phyloP scores from a whole-genome alignment of 1,139 yeast species.

The Saccharomyces hybrid region DNA sequence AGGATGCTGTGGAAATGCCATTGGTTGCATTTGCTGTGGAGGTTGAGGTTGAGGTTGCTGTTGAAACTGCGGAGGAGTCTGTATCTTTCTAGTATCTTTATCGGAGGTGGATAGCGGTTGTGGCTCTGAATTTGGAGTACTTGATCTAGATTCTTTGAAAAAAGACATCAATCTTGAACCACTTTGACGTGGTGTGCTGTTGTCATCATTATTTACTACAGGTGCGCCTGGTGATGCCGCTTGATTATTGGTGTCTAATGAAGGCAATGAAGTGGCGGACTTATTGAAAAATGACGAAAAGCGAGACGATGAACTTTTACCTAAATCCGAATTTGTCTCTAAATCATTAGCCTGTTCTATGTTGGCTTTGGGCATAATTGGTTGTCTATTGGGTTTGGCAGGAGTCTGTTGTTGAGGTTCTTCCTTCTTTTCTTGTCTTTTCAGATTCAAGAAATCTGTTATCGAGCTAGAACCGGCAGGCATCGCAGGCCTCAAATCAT shows the following conservation, averaged over 20 bases:
- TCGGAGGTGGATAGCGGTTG: constrained; percentile 6
- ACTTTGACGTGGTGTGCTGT: constrained; percentile 9
- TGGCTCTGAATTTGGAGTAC: constrained; percentile 5
- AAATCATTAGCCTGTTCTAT: not conserved
- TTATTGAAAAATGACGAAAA: constrained; percentile 30
- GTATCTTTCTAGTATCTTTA: constrained; percentile 6
- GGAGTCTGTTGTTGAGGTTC: constrained; percentile 5
- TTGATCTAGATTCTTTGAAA: constrained; percentile 15
- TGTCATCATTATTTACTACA: constrained; percentile 3
- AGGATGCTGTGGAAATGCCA: constrained; percentile 8
- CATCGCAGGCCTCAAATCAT: constrained; percentile 50
- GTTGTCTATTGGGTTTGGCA: constrained; percentile 3
- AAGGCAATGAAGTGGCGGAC: constrained; percentile 11
- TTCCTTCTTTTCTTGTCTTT: constrained; percentile 4
- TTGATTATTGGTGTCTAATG: constrained; percentile 5
- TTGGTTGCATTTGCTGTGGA: constrained; percentile 7
- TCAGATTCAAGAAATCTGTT: constrained; percentile 27
- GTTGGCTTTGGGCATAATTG: not conserved
- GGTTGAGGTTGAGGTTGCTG: constrained; percentile 7
- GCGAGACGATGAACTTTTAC: constrained; percentile 26
- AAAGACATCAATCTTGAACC: constrained; percentile 29
- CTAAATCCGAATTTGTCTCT: not conserved
- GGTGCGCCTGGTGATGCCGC: constrained; percentile 8
- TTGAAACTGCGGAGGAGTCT: constrained; percentile 8
- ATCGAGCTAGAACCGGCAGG: constrained; percentile 22